Conservation (phyloP, 2,329 filamentous ascomycete species). For the Lizonia empirigonia region DNA sequence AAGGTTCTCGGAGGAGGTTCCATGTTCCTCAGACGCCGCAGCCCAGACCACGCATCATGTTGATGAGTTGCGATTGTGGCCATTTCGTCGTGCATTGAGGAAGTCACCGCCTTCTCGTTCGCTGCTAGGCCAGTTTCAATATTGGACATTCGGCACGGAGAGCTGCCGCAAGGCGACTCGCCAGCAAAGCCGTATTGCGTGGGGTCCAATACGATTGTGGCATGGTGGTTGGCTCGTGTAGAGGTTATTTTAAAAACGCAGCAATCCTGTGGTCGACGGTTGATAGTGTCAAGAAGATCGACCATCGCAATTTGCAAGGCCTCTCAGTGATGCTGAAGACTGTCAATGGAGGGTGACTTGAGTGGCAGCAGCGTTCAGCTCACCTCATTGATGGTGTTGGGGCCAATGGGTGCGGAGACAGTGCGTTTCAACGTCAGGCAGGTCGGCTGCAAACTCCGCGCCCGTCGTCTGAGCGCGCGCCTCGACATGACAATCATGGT, state of each 20-base stretch:
- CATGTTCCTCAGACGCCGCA: conserved; percentile 6
- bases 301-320: conserved; percentile 8
- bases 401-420: conserved; percentile 9
- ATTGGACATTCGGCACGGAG: conserved; percentile 8
- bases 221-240: conserved; percentile 11
- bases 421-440: conserved; percentile 24
- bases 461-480: conserved; percentile 31
- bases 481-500: conserved; percentile 23
- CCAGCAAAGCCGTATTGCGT: conserved; percentile 7
- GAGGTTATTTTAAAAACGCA: conserved; percentile 19
- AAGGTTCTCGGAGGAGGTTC: conserved; percentile 9
- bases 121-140: conserved; percentile 8
- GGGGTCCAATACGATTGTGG: conserved; percentile 15
- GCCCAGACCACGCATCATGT: conserved; percentile 12
- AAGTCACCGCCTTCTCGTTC: conserved; percentile 13
- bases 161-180: conserved; percentile 16
- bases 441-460: conserved; percentile 15
- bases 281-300: conserved; percentile 11
- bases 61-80: conserved; percentile 12
- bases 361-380: conserved; percentile 5
- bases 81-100: conserved; percentile 12
- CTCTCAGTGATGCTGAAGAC: not conserved
- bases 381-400: conserved; percentile 1
- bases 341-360: conserved; percentile 2
- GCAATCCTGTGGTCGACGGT: conserved; percentile 2